Evolutionary conservation across 352 stramenopile genomes (phyloP).

Genomic region (Globisporangium okanoganense): DNA sequence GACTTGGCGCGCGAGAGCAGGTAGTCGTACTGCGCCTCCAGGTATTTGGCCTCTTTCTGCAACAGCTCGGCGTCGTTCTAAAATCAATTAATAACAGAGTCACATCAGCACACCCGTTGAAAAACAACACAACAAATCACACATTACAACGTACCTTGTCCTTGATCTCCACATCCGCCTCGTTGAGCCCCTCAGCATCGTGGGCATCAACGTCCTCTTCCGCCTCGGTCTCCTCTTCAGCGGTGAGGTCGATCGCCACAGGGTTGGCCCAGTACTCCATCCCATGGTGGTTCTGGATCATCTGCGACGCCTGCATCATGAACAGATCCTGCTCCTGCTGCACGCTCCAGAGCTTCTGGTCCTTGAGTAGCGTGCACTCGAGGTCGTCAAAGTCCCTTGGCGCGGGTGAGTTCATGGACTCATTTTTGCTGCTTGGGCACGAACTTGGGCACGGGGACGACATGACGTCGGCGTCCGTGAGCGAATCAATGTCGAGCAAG

Average conservation of each 20-base stretch:
- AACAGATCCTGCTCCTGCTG: slow-evolving; percentile 9
- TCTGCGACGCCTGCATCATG: background rate
- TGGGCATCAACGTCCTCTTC: slow-evolving; percentile 24
- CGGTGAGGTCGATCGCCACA: slow-evolving; percentile 25
- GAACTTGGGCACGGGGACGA: slow-evolving; percentile 47
- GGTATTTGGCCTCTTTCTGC: slow-evolving; percentile 66
- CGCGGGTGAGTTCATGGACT: slow-evolving; percentile 21
- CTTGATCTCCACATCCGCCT: slow-evolving; percentile 7
- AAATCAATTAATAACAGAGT: slow-evolving; percentile 1
- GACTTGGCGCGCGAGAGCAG: slow-evolving; percentile 49
- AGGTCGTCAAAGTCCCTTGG: slow-evolving; percentile 34
- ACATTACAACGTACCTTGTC: slow-evolving; percentile 25
- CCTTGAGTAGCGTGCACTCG: slow-evolving; percentile 21
- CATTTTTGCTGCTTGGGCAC: slow-evolving; percentile 24
- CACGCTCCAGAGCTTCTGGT: slow-evolving; percentile 3
- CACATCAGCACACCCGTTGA: too few relatives aligned
- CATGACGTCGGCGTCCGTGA: slow-evolving; percentile 45
- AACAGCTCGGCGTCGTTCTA: slow-evolving; percentile 58
- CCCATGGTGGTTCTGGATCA: background rate
- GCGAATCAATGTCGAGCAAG: slow-evolving; percentile 35
- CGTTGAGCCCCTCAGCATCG: slow-evolving; percentile 8
- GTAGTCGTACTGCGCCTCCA: slow-evolving; percentile 65
- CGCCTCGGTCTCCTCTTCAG: slow-evolving; percentile 24
- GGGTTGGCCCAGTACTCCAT: slow-evolving; percentile 8
- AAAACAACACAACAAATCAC: too few relatives aligned